Percentiles rank a stretch among this genome's conserved stretches.
These are phyloP conservation scores for Acacia melanoxylon DNA, from an alignment of 306 rosid species.

Conservation along the genomic window DNA sequence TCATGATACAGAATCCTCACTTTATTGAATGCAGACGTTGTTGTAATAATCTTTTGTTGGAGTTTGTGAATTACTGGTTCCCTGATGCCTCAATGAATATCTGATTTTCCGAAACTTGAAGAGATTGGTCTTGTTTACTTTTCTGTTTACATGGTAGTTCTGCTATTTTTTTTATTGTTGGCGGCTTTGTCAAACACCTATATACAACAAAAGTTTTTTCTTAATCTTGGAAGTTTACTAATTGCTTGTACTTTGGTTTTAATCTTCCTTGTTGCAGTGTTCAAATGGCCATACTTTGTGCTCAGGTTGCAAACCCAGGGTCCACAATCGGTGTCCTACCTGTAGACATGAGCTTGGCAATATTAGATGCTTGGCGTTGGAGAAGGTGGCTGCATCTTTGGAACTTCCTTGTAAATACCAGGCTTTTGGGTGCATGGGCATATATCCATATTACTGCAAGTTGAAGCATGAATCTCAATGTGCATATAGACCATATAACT, in stretches of 20 bases:
- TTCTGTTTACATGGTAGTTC: background rate
- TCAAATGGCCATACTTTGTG: constrained; percentile 94
- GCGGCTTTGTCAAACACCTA: background rate
- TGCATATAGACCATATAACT: constrained; percentile 71
- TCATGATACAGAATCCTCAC: background rate
- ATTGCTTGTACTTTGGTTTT: background rate
- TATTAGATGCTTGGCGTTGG: constrained; percentile 91
- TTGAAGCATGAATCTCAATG: constrained; percentile 90
- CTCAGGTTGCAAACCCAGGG: constrained; percentile 92
- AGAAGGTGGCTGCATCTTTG: constrained; percentile 92
- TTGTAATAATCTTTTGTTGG: background rate
- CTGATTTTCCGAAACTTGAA: background rate
- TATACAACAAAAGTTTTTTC: background rate
- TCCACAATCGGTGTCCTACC: constrained; percentile 94
- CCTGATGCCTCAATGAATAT: background rate
- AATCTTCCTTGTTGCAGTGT: constrained; percentile 59
- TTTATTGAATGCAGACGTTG: background rate
- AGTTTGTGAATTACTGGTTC: background rate
- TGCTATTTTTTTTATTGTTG: background rate
- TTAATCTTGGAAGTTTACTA: background rate
- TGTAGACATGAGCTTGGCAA: constrained; percentile 94
- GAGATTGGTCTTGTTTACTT: background rate
- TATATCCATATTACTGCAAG: constrained; percentile 94
- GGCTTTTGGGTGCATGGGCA: constrained; percentile 75
- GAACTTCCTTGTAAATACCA: constrained; percentile 93